Conservation (phyloP, 192 early-diverging fungal genomes). For the Endogone sp. region DNA sequence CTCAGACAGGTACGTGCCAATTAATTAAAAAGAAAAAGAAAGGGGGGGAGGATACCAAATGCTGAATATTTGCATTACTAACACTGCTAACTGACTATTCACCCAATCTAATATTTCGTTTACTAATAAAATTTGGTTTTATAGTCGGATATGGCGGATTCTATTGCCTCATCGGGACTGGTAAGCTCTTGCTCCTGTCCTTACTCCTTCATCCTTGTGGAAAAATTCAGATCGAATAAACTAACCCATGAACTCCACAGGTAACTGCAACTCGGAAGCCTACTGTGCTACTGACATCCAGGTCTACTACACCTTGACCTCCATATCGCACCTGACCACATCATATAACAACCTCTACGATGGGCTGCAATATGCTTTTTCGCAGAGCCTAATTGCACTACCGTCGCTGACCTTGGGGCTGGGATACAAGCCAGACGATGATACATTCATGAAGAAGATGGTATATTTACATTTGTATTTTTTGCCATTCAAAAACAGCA, state of each 20-base stretch:
- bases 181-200: background rate
- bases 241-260: background rate
- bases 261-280: background rate
- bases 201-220: background rate
- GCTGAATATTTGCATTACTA: too few relatives aligned
- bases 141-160: background rate
- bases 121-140: background rate
- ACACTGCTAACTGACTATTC: too few relatives aligned
- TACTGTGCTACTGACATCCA: background rate
- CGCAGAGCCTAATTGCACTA: background rate
- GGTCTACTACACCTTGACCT: background rate
- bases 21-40: background rate
- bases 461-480: background rate
- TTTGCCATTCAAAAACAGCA: background rate
- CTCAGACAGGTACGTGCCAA: background rate
- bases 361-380: background rate
- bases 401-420: background rate
- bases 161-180: background rate
- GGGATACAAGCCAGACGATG: background rate
- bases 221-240: background rate
- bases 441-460: background rate
- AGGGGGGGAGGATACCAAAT: too few relatives aligned
- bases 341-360: background rate
- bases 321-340: background rate
- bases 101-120: background rate